phyloP scores from a whole-genome alignment of 1,284 basidiomycete genomes.

The Apiotrichum gamsii region DNA sequence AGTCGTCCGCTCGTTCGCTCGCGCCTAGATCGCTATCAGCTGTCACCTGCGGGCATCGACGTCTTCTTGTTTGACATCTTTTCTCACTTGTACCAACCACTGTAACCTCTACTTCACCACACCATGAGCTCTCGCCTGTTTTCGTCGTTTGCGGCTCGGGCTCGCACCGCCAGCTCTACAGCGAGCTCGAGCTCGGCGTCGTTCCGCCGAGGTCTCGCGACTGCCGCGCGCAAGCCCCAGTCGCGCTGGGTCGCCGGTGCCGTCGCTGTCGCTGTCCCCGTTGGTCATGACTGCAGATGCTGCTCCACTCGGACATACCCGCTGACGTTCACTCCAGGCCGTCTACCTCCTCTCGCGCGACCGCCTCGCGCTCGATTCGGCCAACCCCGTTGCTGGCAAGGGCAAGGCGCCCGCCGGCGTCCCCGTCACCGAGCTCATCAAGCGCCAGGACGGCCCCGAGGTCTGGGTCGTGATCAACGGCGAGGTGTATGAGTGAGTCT shows the following conservation, averaged over 20 bases:
- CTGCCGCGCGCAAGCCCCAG: neutral
- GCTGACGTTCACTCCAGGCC: neutral
- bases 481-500: constrained; percentile 41
- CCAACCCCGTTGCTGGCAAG: neutral
- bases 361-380: constrained; percentile 3
- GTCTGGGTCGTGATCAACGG: constrained; percentile 45
- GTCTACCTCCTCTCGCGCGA: constrained; percentile 4
- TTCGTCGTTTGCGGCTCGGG: neutral
- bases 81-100: neutral
- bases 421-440: constrained; percentile 29
- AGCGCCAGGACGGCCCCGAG: constrained; percentile 27
- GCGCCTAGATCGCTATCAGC: too few species aligned
- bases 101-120: neutral
- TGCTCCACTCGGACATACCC: neutral
- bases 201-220: constrained; percentile 2
- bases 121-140: constrained; percentile 7
- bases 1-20: too few species aligned
- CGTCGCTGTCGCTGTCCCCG: constrained; percentile 5
- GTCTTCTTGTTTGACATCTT: neutral
- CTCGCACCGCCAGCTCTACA: neutral
- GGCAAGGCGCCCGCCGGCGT: constrained; percentile 13
- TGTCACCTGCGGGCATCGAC: too few species aligned
- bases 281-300: neutral
- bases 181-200: neutral
- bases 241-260: constrained; percentile 3